These are phyloP conservation scores for Cyclocybe aegerita DNA, from an alignment of 768 basidiomycete genomes.

Conservation along the genomic window DNA sequence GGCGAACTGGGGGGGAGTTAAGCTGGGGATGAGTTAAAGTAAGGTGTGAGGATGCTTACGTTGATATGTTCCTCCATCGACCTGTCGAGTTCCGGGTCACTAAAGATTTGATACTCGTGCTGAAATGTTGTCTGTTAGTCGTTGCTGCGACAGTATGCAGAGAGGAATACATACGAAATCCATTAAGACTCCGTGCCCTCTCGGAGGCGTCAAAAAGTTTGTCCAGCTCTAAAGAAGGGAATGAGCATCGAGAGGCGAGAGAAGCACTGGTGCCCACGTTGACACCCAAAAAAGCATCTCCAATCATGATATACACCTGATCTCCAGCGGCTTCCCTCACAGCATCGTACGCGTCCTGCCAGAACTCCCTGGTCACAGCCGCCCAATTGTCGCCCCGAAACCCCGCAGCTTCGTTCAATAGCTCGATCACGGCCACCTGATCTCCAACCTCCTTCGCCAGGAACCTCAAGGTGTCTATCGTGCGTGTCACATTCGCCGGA, in stretches of 20 bases:
- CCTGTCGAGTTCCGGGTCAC: slow-evolving; percentile 50
- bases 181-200: slow-evolving; percentile 60
- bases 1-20: slow-evolving; percentile 36
- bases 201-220: slow-evolving; percentile 53
- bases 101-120: slow-evolving; percentile 80
- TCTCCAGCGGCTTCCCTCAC: slow-evolving; percentile 50
- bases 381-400: slow-evolving; percentile 45
- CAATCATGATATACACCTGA: slow-evolving; percentile 64
- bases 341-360: slow-evolving; percentile 56
- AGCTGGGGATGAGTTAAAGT: neutral
- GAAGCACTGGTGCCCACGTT: slow-evolving; percentile 28
- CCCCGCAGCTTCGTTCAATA: slow-evolving; percentile 70
- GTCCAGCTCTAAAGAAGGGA: slow-evolving; percentile 47
- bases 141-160: neutral
- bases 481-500: slow-evolving; percentile 48
- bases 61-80: slow-evolving; percentile 56
- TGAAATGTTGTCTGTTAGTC: slow-evolving; percentile 20
- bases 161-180: slow-evolving; percentile 47
- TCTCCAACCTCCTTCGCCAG: slow-evolving; percentile 54
- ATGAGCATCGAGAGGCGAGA: slow-evolving; percentile 4
- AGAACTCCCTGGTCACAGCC: slow-evolving; percentile 49
- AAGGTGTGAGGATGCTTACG: slow-evolving; percentile 28
- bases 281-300: slow-evolving; percentile 69
- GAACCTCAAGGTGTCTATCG: slow-evolving; percentile 57
- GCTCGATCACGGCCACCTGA: slow-evolving; percentile 61